Evolutionary conservation across 345 rosid species (phyloP).

Genomic region (Dimocarpus longan): DNA sequence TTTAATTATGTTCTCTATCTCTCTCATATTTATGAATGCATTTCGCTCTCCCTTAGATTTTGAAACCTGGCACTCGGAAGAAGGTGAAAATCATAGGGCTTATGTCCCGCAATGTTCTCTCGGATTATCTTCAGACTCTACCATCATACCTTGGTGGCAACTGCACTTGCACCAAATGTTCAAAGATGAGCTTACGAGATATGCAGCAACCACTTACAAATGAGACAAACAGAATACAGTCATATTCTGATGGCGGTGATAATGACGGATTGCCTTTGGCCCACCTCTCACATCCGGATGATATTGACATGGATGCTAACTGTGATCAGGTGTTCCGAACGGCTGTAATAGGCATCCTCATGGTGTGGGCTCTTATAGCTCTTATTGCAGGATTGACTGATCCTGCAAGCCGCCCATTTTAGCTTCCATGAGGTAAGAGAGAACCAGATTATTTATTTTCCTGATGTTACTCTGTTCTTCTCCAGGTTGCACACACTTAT

Average conservation of each 20-base stretch:
- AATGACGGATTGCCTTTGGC: conserved; percentile 35
- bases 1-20: background rate
- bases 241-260: conserved; percentile 24
- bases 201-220: conserved; percentile 22
- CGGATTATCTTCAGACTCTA: conserved; percentile 61
- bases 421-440: conserved; percentile 24
- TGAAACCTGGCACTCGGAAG: conserved; percentile 75
- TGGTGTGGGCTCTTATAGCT: conserved; percentile 62
- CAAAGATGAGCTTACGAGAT: conserved; percentile 25
- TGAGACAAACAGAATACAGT: conserved; percentile 25
- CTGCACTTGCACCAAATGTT: conserved; percentile 73
- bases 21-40: conserved; percentile 4
- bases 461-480: background rate
- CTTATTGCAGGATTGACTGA: conserved; percentile 57
- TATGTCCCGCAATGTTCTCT: conserved; percentile 54
- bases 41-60: conserved; percentile 48
- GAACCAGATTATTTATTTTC: background rate
- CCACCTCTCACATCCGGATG: conserved; percentile 26
- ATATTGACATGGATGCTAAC: conserved; percentile 32
- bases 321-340: conserved; percentile 64
- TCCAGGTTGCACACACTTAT: background rate
- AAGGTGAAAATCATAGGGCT: conserved; percentile 88
- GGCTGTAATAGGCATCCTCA: conserved; percentile 62
- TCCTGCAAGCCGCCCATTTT: conserved; percentile 59
- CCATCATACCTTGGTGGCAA: conserved; percentile 87